Percentiles rank a stretch among this genome's conserved stretches.
These are phyloP conservation scores for Talaromyces sp. DNA, from an alignment of 2,329 filamentous ascomycete species.

Conservation along the genomic window DNA sequence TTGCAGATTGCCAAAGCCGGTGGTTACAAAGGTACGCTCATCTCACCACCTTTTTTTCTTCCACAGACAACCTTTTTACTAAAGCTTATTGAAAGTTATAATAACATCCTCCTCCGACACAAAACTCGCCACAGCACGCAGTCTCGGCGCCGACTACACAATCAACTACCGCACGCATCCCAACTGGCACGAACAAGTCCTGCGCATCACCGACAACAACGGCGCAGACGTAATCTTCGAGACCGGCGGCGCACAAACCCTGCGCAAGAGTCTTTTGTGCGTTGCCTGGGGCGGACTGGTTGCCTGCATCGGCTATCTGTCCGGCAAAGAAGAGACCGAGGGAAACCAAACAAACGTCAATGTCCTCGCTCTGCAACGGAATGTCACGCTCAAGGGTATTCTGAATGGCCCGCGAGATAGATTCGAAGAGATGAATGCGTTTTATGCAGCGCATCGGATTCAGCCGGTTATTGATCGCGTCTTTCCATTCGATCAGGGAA, in stretches of 20 bases:
- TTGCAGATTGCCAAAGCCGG: conserved; percentile 46
- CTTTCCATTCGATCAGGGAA: conserved; percentile 48
- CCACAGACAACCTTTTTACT: neutral
- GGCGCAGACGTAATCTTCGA: conserved; percentile 51
- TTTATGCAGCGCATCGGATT: conserved; percentile 29
- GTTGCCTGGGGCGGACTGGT: conserved; percentile 44
- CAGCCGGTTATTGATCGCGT: conserved; percentile 47
- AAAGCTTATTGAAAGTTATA: conserved; percentile 32
- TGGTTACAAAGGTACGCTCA: conserved; percentile 33
- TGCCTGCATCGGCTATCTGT: conserved; percentile 44
- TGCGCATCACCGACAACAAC: conserved; percentile 37
- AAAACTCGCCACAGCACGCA: conserved; percentile 47
- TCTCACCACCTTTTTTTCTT: neutral
- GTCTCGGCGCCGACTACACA: conserved; percentile 44
- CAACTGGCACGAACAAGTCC: conserved; percentile 43
- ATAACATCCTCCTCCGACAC: conserved; percentile 48
- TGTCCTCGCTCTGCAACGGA: conserved; percentile 47
- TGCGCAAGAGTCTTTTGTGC: conserved; percentile 45
- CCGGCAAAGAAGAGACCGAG: conserved; percentile 49
- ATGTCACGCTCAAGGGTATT: conserved; percentile 53
- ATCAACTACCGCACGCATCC: conserved; percentile 48
- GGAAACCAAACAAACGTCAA: conserved; percentile 57
- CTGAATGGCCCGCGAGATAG: conserved; percentile 58
- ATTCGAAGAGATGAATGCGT: conserved; percentile 36
- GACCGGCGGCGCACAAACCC: conserved; percentile 46